Percentiles rank a stretch among this genome's conserved stretches.
Evolutionary conservation across 2,329 filamentous ascomycete species (phyloP).

Genomic region (Aureobasidium sp.): DNA sequence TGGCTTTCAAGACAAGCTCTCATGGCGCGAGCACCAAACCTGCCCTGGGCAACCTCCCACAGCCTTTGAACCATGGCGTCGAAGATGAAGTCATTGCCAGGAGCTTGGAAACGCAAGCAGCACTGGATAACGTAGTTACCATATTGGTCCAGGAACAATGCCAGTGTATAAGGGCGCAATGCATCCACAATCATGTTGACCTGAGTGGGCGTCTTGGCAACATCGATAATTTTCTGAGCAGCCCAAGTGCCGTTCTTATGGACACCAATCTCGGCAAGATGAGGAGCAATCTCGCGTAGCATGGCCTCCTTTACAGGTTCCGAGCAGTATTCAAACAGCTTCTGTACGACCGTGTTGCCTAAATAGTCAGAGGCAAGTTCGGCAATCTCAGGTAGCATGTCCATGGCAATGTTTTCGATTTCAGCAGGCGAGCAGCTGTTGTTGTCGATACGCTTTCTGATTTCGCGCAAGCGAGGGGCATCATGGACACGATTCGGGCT

Average conservation of each 20-base stretch:
- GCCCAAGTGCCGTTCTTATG: conserved; percentile 99
- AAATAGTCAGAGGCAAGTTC: conserved; percentile 94
- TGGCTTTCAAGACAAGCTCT: conserved; percentile 94
- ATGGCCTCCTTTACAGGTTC: conserved; percentile 86
- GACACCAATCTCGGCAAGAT: conserved; percentile 91
- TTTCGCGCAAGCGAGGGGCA: conserved; percentile 88
- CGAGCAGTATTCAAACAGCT: conserved; percentile 93
- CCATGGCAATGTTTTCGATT: conserved; percentile 84
- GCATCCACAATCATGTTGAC: conserved; percentile 79
- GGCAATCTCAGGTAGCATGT: conserved; percentile 94
- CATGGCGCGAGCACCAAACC: conserved; percentile 94
- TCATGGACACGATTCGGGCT: conserved; percentile 85
- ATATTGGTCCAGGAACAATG: conserved; percentile 93
- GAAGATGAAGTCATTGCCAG: conserved; percentile 94
- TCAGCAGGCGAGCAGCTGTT: conserved; percentile 77
- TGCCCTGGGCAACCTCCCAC: conserved; percentile 88
- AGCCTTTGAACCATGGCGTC: conserved; percentile 92
- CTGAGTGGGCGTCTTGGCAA: conserved; percentile 77
- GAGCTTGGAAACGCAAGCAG: conserved; percentile 82
- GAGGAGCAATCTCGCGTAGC: conserved; percentile 79
- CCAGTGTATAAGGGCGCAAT: conserved; percentile 77
- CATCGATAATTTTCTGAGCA: conserved; percentile 97
- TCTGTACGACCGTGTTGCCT: conserved; percentile 98
- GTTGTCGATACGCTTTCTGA: conserved; percentile 96
- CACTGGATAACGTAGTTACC: conserved; percentile 98